A percentile compares a stretch with the other conserved stretches of the same genome.
phyloP scores from a whole-genome alignment of 2,329 filamentous ascomycete genomes.

The Madurella fahalii region DNA sequence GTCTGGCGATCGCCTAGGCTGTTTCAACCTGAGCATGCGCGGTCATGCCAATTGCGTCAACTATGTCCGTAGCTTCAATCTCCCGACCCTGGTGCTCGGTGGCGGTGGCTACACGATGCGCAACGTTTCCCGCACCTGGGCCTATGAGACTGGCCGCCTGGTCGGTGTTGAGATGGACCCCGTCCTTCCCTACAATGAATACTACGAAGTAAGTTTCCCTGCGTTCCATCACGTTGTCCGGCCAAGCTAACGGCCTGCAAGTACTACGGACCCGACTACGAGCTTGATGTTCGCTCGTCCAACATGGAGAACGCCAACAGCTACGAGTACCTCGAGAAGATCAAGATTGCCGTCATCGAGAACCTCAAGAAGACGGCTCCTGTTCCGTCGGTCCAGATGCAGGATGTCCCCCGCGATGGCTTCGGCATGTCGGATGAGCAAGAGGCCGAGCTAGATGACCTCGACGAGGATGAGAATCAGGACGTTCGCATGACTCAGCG shows the following conservation, averaged over 20 bases:
- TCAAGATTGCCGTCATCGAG: conserved; percentile 76
- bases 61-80: conserved; percentile 79
- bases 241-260: conserved; percentile 37
- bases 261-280: conserved; percentile 89
- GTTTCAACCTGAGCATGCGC: conserved; percentile 96
- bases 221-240: neutral
- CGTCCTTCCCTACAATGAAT: conserved; percentile 92
- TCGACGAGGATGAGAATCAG: conserved; percentile 82
- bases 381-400: conserved; percentile 87
- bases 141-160: conserved; percentile 88
- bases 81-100: conserved; percentile 88
- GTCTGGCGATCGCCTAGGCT: conserved; percentile 88
- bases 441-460: conserved; percentile 60
- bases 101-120: conserved; percentile 96
- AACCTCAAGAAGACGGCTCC: conserved; percentile 83
- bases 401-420: conserved; percentile 63
- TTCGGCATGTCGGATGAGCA: conserved; percentile 64
- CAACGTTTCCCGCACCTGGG: conserved; percentile 96
- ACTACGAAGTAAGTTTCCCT: conserved; percentile 64
- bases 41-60: conserved; percentile 93
- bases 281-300: conserved; percentile 81
- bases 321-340: conserved; percentile 73
- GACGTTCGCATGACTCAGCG: conserved; percentile 79
- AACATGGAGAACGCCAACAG: conserved; percentile 92
- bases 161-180: conserved; percentile 77